A percentile compares a stretch with the other conserved stretches of the same genome.
phyloP scores from a whole-genome alignment of 2,329 filamentous ascomycete species.

The Fusarium anthophilum region DNA sequence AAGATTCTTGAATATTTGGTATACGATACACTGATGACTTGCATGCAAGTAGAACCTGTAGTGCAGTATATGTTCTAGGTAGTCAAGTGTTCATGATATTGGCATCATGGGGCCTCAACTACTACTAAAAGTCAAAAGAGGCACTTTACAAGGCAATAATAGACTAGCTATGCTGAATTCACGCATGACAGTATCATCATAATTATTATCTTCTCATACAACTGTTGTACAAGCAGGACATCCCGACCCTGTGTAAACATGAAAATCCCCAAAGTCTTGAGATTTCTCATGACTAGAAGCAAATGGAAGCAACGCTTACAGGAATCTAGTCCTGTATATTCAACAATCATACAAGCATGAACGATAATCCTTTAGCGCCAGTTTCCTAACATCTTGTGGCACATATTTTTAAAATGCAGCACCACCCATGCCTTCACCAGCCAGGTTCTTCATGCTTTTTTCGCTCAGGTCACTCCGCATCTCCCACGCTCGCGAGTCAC shows the following conservation, averaged over 20 bases:
- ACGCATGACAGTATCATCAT: not conserved
- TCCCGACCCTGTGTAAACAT: not conserved
- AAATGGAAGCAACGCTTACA: constrained; percentile 10
- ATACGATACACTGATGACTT: not conserved
- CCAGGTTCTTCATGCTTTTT: constrained; percentile 64
- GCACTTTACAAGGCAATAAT: not conserved
- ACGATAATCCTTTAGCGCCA: constrained; percentile 17
- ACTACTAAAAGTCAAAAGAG: not conserved
- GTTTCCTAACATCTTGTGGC: not conserved
- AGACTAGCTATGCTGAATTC: not conserved
- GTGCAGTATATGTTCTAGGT: not conserved
- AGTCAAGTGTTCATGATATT: not conserved
- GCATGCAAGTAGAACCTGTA: not conserved
- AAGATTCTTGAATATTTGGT: not conserved
- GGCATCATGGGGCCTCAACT: not conserved
- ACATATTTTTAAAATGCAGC: constrained; percentile 58
- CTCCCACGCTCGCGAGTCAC: constrained; percentile 64
- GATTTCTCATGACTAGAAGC: constrained; percentile 1
- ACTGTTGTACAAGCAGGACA: constrained; percentile 2
- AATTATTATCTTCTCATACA: constrained; percentile 11
- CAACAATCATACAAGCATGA: constrained; percentile 1
- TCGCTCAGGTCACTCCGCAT: constrained; percentile 66
- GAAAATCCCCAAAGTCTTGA: not conserved
- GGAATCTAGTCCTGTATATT: not conserved
- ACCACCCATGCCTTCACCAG: constrained; percentile 64